Evolutionary conservation across 2,329 filamentous ascomycete genomes (phyloP).

Genomic region (Huntiella decipiens): DNA sequence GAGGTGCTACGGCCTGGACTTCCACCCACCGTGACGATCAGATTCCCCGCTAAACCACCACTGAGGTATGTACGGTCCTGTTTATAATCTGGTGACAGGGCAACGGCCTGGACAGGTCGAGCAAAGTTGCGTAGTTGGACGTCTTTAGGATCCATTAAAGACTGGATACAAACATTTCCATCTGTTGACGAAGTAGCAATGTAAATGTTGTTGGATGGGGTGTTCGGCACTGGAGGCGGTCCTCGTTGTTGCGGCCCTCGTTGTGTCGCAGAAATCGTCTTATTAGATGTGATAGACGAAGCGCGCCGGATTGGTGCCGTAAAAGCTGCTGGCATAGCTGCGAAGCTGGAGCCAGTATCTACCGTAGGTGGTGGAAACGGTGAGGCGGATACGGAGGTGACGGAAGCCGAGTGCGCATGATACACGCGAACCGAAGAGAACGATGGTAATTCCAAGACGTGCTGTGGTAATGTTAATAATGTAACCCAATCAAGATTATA

Average conservation of each 20-base stretch:
- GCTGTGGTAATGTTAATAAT: slow-evolving; percentile 30
- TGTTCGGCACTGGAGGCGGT: slow-evolving; percentile 42
- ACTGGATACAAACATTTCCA: slow-evolving; percentile 84
- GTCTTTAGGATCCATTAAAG: slow-evolving; percentile 71
- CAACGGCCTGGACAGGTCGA: slow-evolving; percentile 76
- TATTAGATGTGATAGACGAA: slow-evolving; percentile 13
- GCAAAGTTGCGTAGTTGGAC: slow-evolving; percentile 86
- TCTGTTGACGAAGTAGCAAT: slow-evolving; percentile 90
- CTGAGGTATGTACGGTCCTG: slow-evolving; percentile 78
- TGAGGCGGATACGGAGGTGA: slow-evolving; percentile 78
- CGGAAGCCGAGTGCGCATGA: slow-evolving; percentile 78
- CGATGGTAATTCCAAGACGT: slow-evolving; percentile 67
- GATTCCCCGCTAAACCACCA: slow-evolving; percentile 68
- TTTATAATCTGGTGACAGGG: slow-evolving; percentile 88
- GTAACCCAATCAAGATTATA: neutral
- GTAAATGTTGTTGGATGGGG: slow-evolving; percentile 76
- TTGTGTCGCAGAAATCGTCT: slow-evolving; percentile 29
- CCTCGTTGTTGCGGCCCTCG: slow-evolving; percentile 28
- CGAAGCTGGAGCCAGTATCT: slow-evolving; percentile 1
- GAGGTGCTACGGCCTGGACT: slow-evolving; percentile 67
- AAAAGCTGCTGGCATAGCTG: slow-evolving; percentile 2
- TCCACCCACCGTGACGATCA: slow-evolving; percentile 72
- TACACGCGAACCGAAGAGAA: slow-evolving; percentile 72
- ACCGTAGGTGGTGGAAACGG: slow-evolving; percentile 45
- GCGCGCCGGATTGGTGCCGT: slow-evolving; percentile 14